Base-by-base conservation (phyloP, 2,329 filamentous ascomycete genomes). In the Ascomycota sp. region DNA sequence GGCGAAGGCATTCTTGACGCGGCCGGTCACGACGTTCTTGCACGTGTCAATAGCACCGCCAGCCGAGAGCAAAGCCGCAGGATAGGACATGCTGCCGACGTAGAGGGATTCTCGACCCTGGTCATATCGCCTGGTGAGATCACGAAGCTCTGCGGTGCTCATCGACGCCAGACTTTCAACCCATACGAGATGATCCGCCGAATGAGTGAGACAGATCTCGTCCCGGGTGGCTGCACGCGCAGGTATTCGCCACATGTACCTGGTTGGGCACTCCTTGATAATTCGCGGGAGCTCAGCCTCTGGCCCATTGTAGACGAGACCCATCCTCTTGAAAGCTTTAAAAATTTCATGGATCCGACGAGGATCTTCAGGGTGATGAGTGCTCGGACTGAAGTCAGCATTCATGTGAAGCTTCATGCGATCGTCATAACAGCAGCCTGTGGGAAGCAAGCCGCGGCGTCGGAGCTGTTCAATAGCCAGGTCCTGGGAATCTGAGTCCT, bases 341-440 rank as follows among this genome's bases (percentile, higher is more conserved):
- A 89, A 93, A 40, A 98, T 98, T 43, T 80, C 76, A 42, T 85
- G 80, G 35, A 98, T 94, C 10, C 89, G 73, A 20, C 82, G 65
- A 1, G 89, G 89, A 43, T 98, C 89, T 51, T 98, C 89, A 0
- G 89, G 89, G 44, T 98, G 89, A 30, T 91, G 75, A 15, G 86
- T 76, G 28, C 73, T 67, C 2, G 65, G 63, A 12, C 66, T 69
- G 44, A 71, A 75, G 47, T 81, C 74, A 11, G 80, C 73, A 46
- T 94, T 92, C 32, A 83, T 79, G 48, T 98, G 89, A 35, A 91
- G 77, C 35, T 89, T 82, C 89, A 98, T 98, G 21, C 86, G 72
- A 33, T 81, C 74, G 55, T 98, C 89, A 47, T 95, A 98, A 39
- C 80, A 86, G 36, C 77, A 71, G 4, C 80, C 80, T 0, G 78